Conservation (phyloP, 1,284 basidiomycete genomes). For the Fomitopsis pinicola region DNA sequence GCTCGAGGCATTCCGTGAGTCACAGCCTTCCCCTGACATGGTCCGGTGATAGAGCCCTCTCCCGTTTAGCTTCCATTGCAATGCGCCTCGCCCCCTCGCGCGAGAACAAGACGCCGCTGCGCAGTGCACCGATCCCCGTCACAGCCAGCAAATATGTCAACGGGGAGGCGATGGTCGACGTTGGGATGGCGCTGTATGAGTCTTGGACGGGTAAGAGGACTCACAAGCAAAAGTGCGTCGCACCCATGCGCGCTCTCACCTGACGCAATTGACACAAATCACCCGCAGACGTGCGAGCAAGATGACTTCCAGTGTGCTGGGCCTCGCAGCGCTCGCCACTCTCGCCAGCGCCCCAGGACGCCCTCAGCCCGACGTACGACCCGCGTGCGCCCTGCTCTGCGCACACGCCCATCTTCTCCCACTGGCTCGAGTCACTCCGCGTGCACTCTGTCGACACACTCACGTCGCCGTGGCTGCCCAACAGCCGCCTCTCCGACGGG, state of each 20-base stretch:
- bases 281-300: slow-evolving; percentile 2
- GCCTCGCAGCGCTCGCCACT: slow-evolving; percentile 20
- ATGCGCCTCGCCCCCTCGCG: not conserved
- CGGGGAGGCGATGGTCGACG: slow-evolving; percentile 13
- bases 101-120: not conserved
- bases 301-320: slow-evolving; percentile 20
- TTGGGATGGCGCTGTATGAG: slow-evolving; percentile 23
- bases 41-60: not conserved
- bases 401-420: slow-evolving; percentile 22
- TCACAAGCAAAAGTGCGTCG: slow-evolving; percentile 9
- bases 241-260: not conserved
- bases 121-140: slow-evolving; percentile 6
- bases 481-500: slow-evolving; percentile 15
- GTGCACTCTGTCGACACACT: slow-evolving; percentile 21
- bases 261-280: not conserved
- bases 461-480: slow-evolving; percentile 23
- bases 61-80: not conserved
- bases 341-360: slow-evolving; percentile 12
- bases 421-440: slow-evolving; percentile 23
- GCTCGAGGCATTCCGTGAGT: not conserved
- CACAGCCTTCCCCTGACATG: not conserved
- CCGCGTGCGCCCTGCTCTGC: slow-evolving; percentile 18
- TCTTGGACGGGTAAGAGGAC: slow-evolving; percentile 23
- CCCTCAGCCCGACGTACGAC: slow-evolving; percentile 10
- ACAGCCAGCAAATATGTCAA: slow-evolving; percentile 11